Evolutionary conservation across 805 yeast genomes (phyloP).

Genomic region (Diddensiella transvaalensis): DNA sequence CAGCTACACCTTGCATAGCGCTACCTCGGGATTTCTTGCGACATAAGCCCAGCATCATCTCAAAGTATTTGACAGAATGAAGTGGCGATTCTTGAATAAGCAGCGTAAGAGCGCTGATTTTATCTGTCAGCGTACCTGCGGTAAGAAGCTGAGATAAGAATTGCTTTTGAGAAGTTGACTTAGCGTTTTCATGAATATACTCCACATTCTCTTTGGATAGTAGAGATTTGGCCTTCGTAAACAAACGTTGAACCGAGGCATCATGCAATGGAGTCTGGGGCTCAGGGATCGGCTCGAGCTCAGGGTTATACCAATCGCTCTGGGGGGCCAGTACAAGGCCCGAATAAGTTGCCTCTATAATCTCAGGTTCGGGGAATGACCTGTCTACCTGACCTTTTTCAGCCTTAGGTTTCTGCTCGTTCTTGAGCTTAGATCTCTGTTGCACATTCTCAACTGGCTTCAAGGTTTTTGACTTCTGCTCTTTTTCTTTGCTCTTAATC

Average conservation of each 20-base stretch:
- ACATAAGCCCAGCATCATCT: constrained; percentile 71
- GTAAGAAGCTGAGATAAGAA: constrained; percentile 84
- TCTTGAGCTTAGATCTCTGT: constrained; percentile 23
- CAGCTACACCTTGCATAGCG: constrained; percentile 83
- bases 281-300: constrained; percentile 34
- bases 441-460: constrained; percentile 25
- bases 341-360: constrained; percentile 6
- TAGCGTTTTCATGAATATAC: constrained; percentile 70
- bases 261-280: constrained; percentile 29
- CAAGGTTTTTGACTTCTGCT: constrained; percentile 25
- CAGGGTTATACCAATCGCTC: constrained; percentile 73
- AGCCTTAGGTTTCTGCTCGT: constrained; percentile 23
- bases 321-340: constrained; percentile 53
- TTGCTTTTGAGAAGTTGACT: constrained; percentile 75
- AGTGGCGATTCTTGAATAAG: constrained; percentile 92
- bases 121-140: constrained; percentile 92
- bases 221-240: constrained; percentile 60
- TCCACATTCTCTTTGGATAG: constrained; percentile 66
- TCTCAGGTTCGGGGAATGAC: constrained; percentile 17
- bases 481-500: constrained; percentile 22
- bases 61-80: constrained; percentile 81
- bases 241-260: constrained; percentile 55
- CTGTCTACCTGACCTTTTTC: not conserved
- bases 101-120: constrained; percentile 89
- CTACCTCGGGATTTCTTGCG: constrained; percentile 91